Percentiles rank a stretch among this genome's conserved stretches.
These are phyloP conservation scores for Salix arbutifolia DNA, from an alignment of 345 rosid genomes.

Conservation along the genomic window DNA sequence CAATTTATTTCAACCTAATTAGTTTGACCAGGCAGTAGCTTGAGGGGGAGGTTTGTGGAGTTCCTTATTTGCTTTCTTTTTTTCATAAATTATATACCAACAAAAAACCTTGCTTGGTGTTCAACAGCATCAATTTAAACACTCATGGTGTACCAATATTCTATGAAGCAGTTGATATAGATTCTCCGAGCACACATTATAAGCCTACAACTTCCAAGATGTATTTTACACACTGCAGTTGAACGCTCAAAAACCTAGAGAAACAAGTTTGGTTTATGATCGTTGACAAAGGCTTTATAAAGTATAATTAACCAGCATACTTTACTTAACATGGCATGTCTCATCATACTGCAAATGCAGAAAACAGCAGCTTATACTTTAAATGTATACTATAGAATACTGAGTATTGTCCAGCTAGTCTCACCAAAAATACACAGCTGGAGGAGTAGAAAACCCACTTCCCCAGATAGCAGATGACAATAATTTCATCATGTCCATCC, in stretches of 20 bases:
- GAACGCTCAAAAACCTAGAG: not conserved
- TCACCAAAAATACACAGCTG: not conserved
- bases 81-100: not conserved
- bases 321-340: not conserved
- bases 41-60: not conserved
- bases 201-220: not conserved
- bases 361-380: not conserved
- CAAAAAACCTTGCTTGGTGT: not conserved
- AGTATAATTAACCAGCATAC: not conserved
- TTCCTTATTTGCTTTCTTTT: not conserved
- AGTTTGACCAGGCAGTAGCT: not conserved
- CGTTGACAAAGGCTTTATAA: not conserved
- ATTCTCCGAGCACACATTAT: not conserved
- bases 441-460: not conserved
- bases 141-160: not conserved
- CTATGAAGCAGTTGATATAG: not conserved
- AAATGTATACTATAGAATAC: not conserved
- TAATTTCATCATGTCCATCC: not conserved
- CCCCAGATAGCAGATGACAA: not conserved
- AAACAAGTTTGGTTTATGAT: not conserved
- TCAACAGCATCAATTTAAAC: not conserved
- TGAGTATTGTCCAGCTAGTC: not conserved
- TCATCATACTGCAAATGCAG: not conserved
- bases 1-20: not conserved
- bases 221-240: not conserved